phyloP scores from a whole-genome alignment of 2,329 filamentous ascomycete genomes.

The Alternaria gansuensis region DNA sequence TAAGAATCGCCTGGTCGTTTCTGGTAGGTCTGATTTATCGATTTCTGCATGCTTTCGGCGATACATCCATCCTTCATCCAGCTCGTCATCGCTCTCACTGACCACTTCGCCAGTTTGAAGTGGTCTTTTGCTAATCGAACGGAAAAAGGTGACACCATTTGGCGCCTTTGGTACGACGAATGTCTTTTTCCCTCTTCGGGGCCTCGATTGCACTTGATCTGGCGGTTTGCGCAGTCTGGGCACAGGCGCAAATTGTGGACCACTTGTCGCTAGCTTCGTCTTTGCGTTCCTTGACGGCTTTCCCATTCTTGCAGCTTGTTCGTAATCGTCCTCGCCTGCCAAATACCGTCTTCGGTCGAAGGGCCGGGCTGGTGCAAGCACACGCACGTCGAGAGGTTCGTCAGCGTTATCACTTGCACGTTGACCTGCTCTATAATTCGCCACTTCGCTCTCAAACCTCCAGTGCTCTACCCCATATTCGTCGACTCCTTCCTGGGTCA shows the following conservation, averaged over 20 bases:
- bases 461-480: slow-evolving; percentile 25
- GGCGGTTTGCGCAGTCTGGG: slow-evolving; percentile 25
- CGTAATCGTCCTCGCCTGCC: slow-evolving; percentile 44
- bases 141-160: slow-evolving; percentile 50
- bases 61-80: slow-evolving; percentile 51
- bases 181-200: slow-evolving; percentile 29
- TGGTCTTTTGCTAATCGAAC: slow-evolving; percentile 52
- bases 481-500: slow-evolving; percentile 20
- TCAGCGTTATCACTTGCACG: slow-evolving; percentile 38
- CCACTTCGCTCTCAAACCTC: slow-evolving; percentile 31
- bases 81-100: slow-evolving; percentile 57
- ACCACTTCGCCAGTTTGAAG: slow-evolving; percentile 51
- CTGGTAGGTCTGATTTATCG: slow-evolving; percentile 19
- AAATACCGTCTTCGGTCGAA: slow-evolving; percentile 52
- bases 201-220: slow-evolving; percentile 29
- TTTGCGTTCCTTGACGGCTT: slow-evolving; percentile 13
- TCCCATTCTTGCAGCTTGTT: slow-evolving; percentile 21
- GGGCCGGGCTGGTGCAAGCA: slow-evolving; percentile 45
- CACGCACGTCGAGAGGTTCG: slow-evolving; percentile 41
- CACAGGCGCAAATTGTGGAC: background rate
- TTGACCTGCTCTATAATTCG: slow-evolving; percentile 30
- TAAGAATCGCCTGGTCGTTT: slow-evolving; percentile 48
- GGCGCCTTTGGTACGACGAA: slow-evolving; percentile 51
- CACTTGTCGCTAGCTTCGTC: background rate
- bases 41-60: slow-evolving; percentile 42